These are phyloP conservation scores for Teunomyces stri DNA, from an alignment of 805 yeast species.

Conservation along the genomic window DNA sequence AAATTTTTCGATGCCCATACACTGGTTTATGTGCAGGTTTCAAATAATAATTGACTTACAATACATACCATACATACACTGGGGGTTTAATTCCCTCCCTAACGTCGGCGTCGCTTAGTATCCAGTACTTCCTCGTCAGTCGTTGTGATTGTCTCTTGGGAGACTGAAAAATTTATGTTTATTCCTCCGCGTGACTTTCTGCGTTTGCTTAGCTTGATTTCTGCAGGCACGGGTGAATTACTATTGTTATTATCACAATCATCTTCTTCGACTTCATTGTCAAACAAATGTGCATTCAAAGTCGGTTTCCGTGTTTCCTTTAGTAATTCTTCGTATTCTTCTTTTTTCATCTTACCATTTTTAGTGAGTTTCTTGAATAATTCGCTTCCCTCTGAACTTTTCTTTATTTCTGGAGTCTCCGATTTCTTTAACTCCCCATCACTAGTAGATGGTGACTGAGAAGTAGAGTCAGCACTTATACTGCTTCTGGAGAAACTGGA, in stretches of 20 bases:
- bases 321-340: constrained; percentile 30
- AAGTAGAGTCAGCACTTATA: background rate
- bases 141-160: background rate
- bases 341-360: constrained; percentile 31
- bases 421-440: constrained; percentile 3
- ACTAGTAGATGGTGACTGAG: background rate
- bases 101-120: constrained; percentile 5
- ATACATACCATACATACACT: background rate
- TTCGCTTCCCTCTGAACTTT: constrained; percentile 17
- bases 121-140: constrained; percentile 6
- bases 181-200: constrained; percentile 30
- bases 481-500: background rate
- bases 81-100: background rate
- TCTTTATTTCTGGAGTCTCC: constrained; percentile 5
- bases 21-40: background rate
- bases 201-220: constrained; percentile 14
- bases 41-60: background rate
- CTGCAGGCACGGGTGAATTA: constrained; percentile 4
- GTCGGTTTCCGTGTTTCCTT: constrained; percentile 32
- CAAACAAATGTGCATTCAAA: constrained; percentile 35
- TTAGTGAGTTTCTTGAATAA: constrained; percentile 37
- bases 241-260: constrained; percentile 14
- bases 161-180: constrained; percentile 11
- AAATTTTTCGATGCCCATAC: constrained; percentile 1
- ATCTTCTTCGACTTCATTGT: constrained; percentile 33